A percentile compares a stretch with the other conserved stretches of the same genome.
Evolutionary conservation across 768 basidiomycete species (phyloP).

Genomic region (Rubroboletus satanas): DNA sequence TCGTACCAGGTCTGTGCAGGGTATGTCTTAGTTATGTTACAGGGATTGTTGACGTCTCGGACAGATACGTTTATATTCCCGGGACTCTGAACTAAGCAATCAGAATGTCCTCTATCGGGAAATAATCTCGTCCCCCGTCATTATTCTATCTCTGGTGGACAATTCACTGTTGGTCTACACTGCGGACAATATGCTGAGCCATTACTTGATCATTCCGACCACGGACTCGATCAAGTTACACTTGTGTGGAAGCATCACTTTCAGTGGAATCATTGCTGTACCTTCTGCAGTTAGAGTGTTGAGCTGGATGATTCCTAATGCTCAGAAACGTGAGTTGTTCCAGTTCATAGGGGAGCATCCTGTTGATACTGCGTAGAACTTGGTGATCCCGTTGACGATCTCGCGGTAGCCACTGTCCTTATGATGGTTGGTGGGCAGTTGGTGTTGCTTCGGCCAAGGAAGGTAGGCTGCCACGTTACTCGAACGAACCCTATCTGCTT

Average conservation of each 20-base stretch:
- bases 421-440: conserved; percentile 94
- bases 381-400: conserved; percentile 90
- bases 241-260: conserved; percentile 92
- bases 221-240: conserved; percentile 80
- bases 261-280: conserved; percentile 81
- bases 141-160: conserved; percentile 89
- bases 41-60: background rate
- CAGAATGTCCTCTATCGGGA: conserved; percentile 83
- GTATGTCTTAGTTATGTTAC: background rate
- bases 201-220: conserved; percentile 88
- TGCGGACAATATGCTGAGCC: conserved; percentile 86
- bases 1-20: conserved; percentile 60
- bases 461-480: conserved; percentile 44
- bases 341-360: background rate
- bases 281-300: conserved; percentile 83
- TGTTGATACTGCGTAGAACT: conserved; percentile 54
- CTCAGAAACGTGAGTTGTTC: conserved; percentile 77
- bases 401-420: conserved; percentile 89
- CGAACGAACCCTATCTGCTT: background rate
- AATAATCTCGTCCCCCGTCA: conserved; percentile 67
- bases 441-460: conserved; percentile 83
- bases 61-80: conserved; percentile 90
- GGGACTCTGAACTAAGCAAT: conserved; percentile 82
- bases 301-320: conserved; percentile 95
- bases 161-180: conserved; percentile 94